These are phyloP conservation scores for Gleditsia sinensis DNA, from an alignment of 306 rosid species.

Conservation along the genomic window DNA sequence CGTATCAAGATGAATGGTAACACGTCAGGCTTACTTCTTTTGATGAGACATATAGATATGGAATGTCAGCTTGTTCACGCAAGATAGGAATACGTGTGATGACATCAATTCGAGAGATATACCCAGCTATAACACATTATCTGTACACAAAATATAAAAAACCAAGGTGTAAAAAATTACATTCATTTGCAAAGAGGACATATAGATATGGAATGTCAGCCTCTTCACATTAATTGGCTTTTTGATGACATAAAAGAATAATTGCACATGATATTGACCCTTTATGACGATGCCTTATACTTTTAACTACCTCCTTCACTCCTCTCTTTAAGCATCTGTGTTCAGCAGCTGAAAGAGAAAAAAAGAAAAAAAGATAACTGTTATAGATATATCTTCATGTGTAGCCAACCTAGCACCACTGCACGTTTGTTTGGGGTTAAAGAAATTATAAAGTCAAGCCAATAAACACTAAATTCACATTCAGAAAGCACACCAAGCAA, in stretches of 20 bases:
- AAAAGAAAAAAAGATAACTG: too few relatives aligned
- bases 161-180: neutral
- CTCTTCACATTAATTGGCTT: too few relatives aligned
- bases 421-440: too few relatives aligned
- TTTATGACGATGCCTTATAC: constrained; percentile 84
- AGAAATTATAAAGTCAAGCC: too few relatives aligned
- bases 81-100: constrained; percentile 88
- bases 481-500: too few relatives aligned
- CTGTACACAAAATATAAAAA: constrained; percentile 50
- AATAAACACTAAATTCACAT: too few relatives aligned
- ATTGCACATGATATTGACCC: constrained; percentile 53
- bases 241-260: neutral
- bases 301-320: constrained; percentile 93
- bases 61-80: constrained; percentile 85
- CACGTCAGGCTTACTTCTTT: constrained; percentile 96
- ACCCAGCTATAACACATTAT: constrained; percentile 87
- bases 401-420: too few relatives aligned
- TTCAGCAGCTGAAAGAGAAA: constrained; percentile 65
- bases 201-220: too few relatives aligned
- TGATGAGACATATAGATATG: constrained; percentile 73
- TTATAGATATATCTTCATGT: too few relatives aligned
- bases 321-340: constrained; percentile 93
- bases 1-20: too few relatives aligned
- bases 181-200: neutral
- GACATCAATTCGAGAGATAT: constrained; percentile 93